These are phyloP conservation scores for Neocatenulostroma microsporum DNA, from an alignment of 2,329 filamentous ascomycete species.

Conservation along the genomic window DNA sequence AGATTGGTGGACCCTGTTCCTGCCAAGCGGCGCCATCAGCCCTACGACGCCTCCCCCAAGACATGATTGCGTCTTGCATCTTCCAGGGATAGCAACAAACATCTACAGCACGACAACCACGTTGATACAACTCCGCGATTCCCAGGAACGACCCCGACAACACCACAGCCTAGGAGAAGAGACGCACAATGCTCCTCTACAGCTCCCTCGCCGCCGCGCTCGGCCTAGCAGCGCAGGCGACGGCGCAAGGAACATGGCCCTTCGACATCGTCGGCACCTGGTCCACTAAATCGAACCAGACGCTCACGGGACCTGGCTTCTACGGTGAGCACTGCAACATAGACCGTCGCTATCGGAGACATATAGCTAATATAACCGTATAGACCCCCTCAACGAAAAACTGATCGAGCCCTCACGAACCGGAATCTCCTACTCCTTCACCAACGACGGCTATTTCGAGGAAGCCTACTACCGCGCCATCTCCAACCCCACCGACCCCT, in stretches of 20 bases:
- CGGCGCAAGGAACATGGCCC: conserved; percentile 3
- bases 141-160: too few species aligned
- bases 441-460: conserved; percentile 59
- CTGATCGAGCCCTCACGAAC: conserved; percentile 59
- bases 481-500: conserved; percentile 52
- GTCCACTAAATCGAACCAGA: conserved; percentile 62
- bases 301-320: conserved; percentile 60
- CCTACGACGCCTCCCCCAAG: not conserved
- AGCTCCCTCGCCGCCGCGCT: conserved; percentile 22
- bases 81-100: too few species aligned
- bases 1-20: too few species aligned
- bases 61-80: too few species aligned
- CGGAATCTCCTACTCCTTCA: conserved; percentile 69
- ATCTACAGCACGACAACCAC: too few species aligned
- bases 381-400: conserved; percentile 55
- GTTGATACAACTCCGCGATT: too few species aligned
- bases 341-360: too few species aligned
- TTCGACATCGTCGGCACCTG: conserved; percentile 58
- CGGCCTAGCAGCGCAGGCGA: conserved; percentile 1
- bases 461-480: conserved; percentile 62
- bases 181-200: conserved; percentile 25
- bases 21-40: not conserved
- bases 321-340: too few species aligned
- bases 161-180: too few species aligned
- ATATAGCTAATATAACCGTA: not conserved